phyloP scores from a whole-genome alignment of 768 basidiomycete genomes.

The Melanogaster broomeanus region DNA sequence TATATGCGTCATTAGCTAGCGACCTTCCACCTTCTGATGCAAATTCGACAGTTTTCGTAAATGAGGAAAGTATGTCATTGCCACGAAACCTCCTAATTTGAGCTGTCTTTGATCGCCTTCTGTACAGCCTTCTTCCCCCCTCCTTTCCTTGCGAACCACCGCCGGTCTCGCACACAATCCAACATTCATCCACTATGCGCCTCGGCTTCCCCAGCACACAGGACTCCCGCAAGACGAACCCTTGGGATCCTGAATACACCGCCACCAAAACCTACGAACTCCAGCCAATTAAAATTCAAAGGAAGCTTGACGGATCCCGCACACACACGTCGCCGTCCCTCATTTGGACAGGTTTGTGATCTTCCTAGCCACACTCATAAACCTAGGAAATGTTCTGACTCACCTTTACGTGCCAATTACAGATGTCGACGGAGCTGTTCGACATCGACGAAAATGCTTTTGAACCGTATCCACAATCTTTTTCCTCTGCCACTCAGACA shows the following conservation, averaged over 20 bases:
- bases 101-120: slow-evolving; percentile 18
- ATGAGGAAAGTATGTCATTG: slow-evolving; percentile 48
- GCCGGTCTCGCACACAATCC: slow-evolving; percentile 62
- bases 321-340: slow-evolving; percentile 42
- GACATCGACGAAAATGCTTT: slow-evolving; percentile 76
- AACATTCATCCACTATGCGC: slow-evolving; percentile 40
- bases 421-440: slow-evolving; percentile 59
- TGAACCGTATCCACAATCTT: slow-evolving; percentile 47
- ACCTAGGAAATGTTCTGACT: slow-evolving; percentile 15
- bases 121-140: slow-evolving; percentile 55
- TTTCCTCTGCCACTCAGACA: slow-evolving; percentile 34
- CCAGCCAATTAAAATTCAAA: slow-evolving; percentile 59
- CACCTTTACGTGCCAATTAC: slow-evolving; percentile 18
- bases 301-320: slow-evolving; percentile 77
- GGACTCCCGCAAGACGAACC: slow-evolving; percentile 37
- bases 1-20: slow-evolving; percentile 53
- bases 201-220: slow-evolving; percentile 27
- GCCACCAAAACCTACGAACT: slow-evolving; percentile 61
- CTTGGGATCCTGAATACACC: slow-evolving; percentile 52
- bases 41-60: slow-evolving; percentile 47
- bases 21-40: slow-evolving; percentile 50
- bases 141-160: slow-evolving; percentile 54
- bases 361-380: slow-evolving; percentile 5
- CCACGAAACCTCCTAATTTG: slow-evolving; percentile 13
- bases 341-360: slow-evolving; percentile 42